Percentiles rank a stretch among this genome's conserved stretches.
Evolutionary conservation across 164 flowering plant genomes (phyloP).

Genomic region (Piper betle): DNA sequence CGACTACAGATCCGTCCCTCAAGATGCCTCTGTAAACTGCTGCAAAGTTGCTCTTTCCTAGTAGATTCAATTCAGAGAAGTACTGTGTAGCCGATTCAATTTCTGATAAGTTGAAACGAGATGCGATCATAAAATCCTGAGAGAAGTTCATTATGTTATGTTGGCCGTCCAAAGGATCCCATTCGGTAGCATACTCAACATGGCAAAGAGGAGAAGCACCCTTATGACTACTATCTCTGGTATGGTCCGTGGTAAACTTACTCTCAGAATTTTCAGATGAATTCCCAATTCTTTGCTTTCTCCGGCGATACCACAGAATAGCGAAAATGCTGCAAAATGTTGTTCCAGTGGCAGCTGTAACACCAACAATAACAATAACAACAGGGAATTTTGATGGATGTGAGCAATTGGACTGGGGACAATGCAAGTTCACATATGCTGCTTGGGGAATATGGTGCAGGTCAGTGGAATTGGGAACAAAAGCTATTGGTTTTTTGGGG

Average conservation of each 20-base stretch:
- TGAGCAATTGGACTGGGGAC: slow-evolving; percentile 26
- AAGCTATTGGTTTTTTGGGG: slow-evolving; percentile 43
- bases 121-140: slow-evolving; percentile 53
- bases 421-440: slow-evolving; percentile 34
- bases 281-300: slow-evolving; percentile 71
- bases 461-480: slow-evolving; percentile 19
- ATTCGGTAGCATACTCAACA: slow-evolving; percentile 78
- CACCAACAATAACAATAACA: slow-evolving; percentile 32
- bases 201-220: slow-evolving; percentile 69
- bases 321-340: slow-evolving; percentile 27
- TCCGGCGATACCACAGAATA: slow-evolving; percentile 55
- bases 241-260: slow-evolving; percentile 56
- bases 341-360: slow-evolving; percentile 20
- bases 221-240: slow-evolving; percentile 43
- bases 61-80: slow-evolving; percentile 67
- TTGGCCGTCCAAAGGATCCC: slow-evolving; percentile 76
- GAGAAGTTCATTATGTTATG: slow-evolving; percentile 30
- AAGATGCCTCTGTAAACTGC: slow-evolving; percentile 58
- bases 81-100: slow-evolving; percentile 85
- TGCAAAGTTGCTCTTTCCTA: slow-evolving; percentile 73
- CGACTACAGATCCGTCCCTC: slow-evolving; percentile 75
- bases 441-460: slow-evolving; percentile 46
- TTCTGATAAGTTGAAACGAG: slow-evolving; percentile 63
- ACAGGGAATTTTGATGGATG: slow-evolving; percentile 19
- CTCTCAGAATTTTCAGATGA: slow-evolving; percentile 43